Base-by-base conservation (phyloP, 2,329 filamentous ascomycete species). In the Exophiala dermatitidis region DNA sequence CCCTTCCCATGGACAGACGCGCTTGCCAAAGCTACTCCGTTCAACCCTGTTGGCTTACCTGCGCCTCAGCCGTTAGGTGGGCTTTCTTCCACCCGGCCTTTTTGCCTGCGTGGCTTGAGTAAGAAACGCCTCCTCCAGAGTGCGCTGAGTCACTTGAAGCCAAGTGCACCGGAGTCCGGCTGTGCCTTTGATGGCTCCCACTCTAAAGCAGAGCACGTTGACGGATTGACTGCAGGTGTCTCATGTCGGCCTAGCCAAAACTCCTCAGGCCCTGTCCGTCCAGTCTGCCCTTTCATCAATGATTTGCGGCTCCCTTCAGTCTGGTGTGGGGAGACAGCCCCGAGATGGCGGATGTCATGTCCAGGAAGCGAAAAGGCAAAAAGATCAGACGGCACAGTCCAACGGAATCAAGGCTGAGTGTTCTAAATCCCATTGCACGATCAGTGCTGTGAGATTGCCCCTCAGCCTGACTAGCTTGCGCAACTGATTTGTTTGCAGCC, bases 351-450 rank as follows among this genome's bases (percentile, higher is more conserved):
- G 31, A 33, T 40, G 26, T 26, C 36, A 31, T 51, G 46, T 43
- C 29, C 36, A 28, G 42, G 12, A 52, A 44, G 12, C 45, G 45
- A 40, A 47, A 42, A 52, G 9, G 26, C 29, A 40, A 46, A 53
- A 42, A 33, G n/a, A 30, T 8, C 32, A 52, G 51, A 48, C 19
- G 49, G 56, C 34, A 48, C 57, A 51, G 54, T 46, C 33, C 36
- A 8, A 52, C 29, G 10, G 45, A 48, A 54, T 57, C 45, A 52
- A 59, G 57, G 57, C 54, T 59, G 57, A 59, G 47, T 52, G 19
- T 42, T 34, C 10, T 26, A 19, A 36, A 41, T 59, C 54, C 52
- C 36, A 57, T 55, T 54, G 54, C 53, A 48, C 43, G 33, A 30
- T 50, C 7, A 41, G 5, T 26, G 5, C 37, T 46, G 30, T 36